These are phyloP conservation scores for Venturia effusa DNA, from an alignment of 2,329 filamentous ascomycete genomes.

Conservation along the genomic window DNA sequence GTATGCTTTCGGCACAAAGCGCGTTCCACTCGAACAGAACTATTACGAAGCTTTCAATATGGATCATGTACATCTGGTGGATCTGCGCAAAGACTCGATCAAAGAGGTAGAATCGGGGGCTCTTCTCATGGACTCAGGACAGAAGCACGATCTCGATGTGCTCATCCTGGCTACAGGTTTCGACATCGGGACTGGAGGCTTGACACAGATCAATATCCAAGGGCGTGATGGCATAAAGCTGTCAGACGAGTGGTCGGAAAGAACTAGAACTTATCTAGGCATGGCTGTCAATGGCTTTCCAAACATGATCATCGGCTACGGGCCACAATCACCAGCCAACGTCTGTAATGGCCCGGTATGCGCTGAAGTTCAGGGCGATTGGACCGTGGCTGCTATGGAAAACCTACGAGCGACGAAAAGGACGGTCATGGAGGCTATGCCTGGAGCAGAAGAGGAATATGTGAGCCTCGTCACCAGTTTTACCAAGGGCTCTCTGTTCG, in stretches of 20 bases:
- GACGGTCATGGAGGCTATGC: not conserved
- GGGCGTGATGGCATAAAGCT: constrained; percentile 36
- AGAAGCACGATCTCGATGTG: constrained; percentile 34
- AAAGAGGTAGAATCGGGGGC: constrained; percentile 25
- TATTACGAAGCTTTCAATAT: constrained; percentile 36
- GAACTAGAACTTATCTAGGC: constrained; percentile 43
- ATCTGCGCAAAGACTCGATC: constrained; percentile 32
- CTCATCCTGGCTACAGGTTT: constrained; percentile 33
- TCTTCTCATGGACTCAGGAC: constrained; percentile 28
- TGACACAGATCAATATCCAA: constrained; percentile 26
- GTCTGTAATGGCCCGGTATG: constrained; percentile 1
- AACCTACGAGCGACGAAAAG: not conserved
- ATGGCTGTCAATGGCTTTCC: constrained; percentile 9
- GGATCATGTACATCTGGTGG: constrained; percentile 31
- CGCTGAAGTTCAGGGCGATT: not conserved
- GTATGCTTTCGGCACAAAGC: constrained; percentile 36
- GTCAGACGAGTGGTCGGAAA: constrained; percentile 36
- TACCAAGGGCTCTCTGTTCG: not conserved
- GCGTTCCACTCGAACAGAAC: constrained; percentile 36
- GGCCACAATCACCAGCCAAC: constrained; percentile 5
- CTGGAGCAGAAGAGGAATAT: not conserved
- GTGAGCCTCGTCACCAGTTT: not conserved
- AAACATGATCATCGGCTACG: constrained; percentile 6
- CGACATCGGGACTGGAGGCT: constrained; percentile 17
- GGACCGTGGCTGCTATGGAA: not conserved